Conservation (phyloP, 2,329 filamentous ascomycete genomes). For the Fusarium kyushuense region DNA sequence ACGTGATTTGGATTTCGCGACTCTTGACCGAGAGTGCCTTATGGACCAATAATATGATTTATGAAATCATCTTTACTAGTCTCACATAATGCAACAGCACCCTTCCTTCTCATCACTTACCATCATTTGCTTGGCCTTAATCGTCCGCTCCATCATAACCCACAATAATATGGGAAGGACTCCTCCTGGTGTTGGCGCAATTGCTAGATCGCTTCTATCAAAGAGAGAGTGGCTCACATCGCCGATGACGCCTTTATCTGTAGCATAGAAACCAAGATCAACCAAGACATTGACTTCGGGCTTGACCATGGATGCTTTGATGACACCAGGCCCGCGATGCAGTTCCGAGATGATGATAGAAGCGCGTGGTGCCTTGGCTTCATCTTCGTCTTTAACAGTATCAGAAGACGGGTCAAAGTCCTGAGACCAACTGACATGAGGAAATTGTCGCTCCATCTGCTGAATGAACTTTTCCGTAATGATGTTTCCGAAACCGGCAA, state of each 20-base stretch:
- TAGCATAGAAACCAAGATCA: slow-evolving; percentile 6
- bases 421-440: not conserved
- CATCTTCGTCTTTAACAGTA: not conserved
- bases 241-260: slow-evolving; percentile 1
- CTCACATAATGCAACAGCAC: not conserved
- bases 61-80: no score
- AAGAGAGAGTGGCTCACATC: slow-evolving; percentile 1
- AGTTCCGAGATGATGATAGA: slow-evolving; percentile 1
- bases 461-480: not conserved
- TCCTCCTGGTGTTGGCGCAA: slow-evolving; percentile 9
- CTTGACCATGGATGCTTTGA: not conserved
- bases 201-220: not conserved
- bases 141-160: slow-evolving; percentile 15
- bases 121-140: not conserved
- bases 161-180: not conserved
- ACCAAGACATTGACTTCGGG: not conserved
- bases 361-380: not conserved
- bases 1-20: no score
- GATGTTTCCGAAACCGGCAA: not conserved
- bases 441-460: slow-evolving; percentile 3
- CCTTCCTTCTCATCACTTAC: not conserved
- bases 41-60: not conserved
- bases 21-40: no score
- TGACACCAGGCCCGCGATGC: slow-evolving; percentile 1
- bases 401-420: not conserved